Evolutionary conservation across 2,329 filamentous ascomycete species (phyloP).

Genomic region (Sporothrix pseudoabietina): DNA sequence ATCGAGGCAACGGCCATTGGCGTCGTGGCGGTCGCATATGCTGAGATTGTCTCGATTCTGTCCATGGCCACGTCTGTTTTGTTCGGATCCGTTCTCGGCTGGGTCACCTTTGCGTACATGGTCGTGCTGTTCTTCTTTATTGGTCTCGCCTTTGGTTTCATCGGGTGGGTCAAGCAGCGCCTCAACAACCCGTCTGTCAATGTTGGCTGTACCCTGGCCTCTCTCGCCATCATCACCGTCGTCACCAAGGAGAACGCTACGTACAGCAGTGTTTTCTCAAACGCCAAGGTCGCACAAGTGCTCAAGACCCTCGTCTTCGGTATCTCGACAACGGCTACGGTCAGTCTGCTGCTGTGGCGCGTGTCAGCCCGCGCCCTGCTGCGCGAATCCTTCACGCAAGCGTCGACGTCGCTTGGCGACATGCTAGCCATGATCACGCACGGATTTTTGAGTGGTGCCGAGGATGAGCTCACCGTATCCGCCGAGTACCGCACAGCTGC

Average conservation of each 20-base stretch:
- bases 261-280: constrained; percentile 77
- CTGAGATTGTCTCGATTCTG: constrained; percentile 71
- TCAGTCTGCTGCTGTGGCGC: constrained; percentile 77
- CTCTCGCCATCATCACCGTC: constrained; percentile 84
- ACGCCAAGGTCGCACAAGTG: constrained; percentile 78
- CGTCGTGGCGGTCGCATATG: constrained; percentile 76
- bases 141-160: constrained; percentile 80
- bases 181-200: constrained; percentile 79
- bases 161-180: constrained; percentile 84
- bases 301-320: constrained; percentile 83
- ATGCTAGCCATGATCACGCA: constrained; percentile 80
- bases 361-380: constrained; percentile 74
- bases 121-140: constrained; percentile 82
- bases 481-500: constrained; percentile 65
- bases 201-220: constrained; percentile 81
- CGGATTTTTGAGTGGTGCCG: constrained; percentile 80
- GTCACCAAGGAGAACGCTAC: constrained; percentile 90
- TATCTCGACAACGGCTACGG: constrained; percentile 68
- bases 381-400: constrained; percentile 70
- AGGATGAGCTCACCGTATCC: constrained; percentile 69
- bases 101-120: constrained; percentile 72
- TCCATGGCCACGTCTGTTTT: constrained; percentile 89
- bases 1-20: constrained; percentile 79
- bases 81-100: constrained; percentile 67
- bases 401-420: constrained; percentile 74